Percentiles rank a stretch among this genome's conserved stretches.
Conservation (phyloP, 306 rosid species). For the Cicer cuneatum region DNA sequence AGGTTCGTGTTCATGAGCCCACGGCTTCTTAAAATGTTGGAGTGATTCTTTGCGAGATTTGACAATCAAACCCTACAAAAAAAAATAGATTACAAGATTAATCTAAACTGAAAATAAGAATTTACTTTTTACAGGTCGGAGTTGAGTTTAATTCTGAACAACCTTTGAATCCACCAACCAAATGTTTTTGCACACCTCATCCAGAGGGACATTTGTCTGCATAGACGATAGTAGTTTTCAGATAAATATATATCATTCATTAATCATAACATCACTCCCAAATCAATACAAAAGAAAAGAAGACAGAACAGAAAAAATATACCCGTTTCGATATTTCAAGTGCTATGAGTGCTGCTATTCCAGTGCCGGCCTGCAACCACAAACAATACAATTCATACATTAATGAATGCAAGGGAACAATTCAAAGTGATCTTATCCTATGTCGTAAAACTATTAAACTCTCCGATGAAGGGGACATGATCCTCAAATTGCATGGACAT, state of each 20-base stretch:
- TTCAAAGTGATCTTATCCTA: background rate
- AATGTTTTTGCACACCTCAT: slow-evolving; percentile 81
- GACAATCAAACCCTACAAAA: slow-evolving; percentile 81
- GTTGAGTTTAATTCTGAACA: slow-evolving; percentile 23
- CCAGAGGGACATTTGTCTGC: slow-evolving; percentile 83
- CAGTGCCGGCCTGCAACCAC: slow-evolving; percentile 94
- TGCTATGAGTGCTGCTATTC: slow-evolving; percentile 97
- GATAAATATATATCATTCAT: slow-evolving; percentile 12
- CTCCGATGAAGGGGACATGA: slow-evolving; percentile 17
- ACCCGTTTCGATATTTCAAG: slow-evolving; percentile 94
- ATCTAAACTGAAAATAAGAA: slow-evolving; percentile 37
- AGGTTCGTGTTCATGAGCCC: slow-evolving; percentile 94
- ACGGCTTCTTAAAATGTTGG: slow-evolving; percentile 93
- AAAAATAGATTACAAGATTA: slow-evolving; percentile 36
- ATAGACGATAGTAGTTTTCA: slow-evolving; percentile 39
- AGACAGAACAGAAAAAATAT: background rate
- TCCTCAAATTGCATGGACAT: slow-evolving; percentile 28
- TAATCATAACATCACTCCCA: slow-evolving; percentile 23
- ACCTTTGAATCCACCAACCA: slow-evolving; percentile 99
- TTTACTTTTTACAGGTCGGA: slow-evolving; percentile 24
- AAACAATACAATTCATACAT: slow-evolving; percentile 47
- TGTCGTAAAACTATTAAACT: slow-evolving; percentile 20
- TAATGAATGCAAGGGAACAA: background rate
- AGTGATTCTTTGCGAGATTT: slow-evolving; percentile 86
- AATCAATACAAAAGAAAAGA: background rate